Conservation (phyloP, 192 early-diverging fungal species). For the Funneliformis mosseae region DNA sequence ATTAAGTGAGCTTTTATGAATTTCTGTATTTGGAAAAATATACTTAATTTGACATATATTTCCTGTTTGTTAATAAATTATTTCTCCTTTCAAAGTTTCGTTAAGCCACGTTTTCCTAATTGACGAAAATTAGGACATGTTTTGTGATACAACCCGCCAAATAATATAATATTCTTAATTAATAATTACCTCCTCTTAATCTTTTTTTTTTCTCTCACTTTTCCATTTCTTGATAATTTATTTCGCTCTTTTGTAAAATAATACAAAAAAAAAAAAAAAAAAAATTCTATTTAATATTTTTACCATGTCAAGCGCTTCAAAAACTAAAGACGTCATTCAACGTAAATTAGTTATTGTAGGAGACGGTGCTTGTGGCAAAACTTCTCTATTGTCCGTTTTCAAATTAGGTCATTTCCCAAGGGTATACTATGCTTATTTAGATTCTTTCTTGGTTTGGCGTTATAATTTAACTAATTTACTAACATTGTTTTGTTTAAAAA, state of each 20-base stretch:
- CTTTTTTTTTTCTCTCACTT: too few species aligned
- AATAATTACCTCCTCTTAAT: too few species aligned
- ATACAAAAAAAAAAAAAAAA: too few species aligned
- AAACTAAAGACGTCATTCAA: constrained; percentile 57
- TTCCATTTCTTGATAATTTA: too few species aligned
- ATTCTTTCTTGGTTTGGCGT: neutral
- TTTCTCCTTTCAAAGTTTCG: neutral
- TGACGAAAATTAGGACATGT: neutral
- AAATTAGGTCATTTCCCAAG: constrained; percentile 80
- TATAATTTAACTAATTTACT: neutral
- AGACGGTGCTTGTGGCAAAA: constrained; percentile 85
- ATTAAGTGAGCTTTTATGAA: too few species aligned
- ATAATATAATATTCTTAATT: neutral
- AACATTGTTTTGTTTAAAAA: too few species aligned
- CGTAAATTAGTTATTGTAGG: constrained; percentile 89
- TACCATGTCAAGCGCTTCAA: constrained; percentile 22
- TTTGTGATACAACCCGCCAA: neutral
- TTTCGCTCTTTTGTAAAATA: too few species aligned
- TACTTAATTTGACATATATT: neutral
- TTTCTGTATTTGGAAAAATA: neutral
- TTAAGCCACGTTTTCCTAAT: neutral
- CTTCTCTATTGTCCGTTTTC: constrained; percentile 74
- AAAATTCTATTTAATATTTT: neutral
- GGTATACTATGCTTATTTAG: constrained; percentile 45
- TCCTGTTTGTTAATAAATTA: neutral